phyloP scores from a whole-genome alignment of 495 filamentous ascomycete species.

The Penicillium odoratum region DNA sequence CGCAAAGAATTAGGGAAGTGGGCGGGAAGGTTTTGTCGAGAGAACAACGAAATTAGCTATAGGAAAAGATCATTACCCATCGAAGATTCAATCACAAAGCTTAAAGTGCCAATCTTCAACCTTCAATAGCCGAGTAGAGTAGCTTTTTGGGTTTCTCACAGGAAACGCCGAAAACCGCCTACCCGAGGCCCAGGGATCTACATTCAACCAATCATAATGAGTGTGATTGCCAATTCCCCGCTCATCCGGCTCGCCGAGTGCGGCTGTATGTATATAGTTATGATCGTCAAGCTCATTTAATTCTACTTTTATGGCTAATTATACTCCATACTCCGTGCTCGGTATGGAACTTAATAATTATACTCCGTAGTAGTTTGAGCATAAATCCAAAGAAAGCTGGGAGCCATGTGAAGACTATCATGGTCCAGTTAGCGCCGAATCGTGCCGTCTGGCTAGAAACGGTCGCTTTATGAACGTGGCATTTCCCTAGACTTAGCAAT shows the following conservation, averaged over 20 bases:
- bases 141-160: constrained; percentile 4
- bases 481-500: background rate
- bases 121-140: constrained; percentile 29
- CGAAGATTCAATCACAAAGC: constrained; percentile 1
- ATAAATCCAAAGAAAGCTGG: background rate
- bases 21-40: constrained; percentile 1
- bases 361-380: too few species aligned
- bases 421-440: background rate
- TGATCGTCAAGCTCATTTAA: background rate
- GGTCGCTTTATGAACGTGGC: background rate
- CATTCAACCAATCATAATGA: constrained; percentile 30
- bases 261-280: background rate
- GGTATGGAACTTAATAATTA: too few species aligned
- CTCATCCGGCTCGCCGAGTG: constrained; percentile 12
- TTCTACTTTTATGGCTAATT: too few species aligned
- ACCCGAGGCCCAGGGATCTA: constrained; percentile 28
- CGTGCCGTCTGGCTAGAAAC: background rate
- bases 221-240: constrained; percentile 19
- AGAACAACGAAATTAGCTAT: background rate
- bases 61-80: background rate
- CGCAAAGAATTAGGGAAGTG: background rate
- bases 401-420: background rate
- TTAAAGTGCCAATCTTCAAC: constrained; percentile 3
- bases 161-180: constrained; percentile 35
- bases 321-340: too few species aligned